Evolutionary conservation across 1,284 basidiomycete species (phyloP), one percentile per base, ranked within the genome.

Genomic region (Tranzscheliella williamsii): DNA sequence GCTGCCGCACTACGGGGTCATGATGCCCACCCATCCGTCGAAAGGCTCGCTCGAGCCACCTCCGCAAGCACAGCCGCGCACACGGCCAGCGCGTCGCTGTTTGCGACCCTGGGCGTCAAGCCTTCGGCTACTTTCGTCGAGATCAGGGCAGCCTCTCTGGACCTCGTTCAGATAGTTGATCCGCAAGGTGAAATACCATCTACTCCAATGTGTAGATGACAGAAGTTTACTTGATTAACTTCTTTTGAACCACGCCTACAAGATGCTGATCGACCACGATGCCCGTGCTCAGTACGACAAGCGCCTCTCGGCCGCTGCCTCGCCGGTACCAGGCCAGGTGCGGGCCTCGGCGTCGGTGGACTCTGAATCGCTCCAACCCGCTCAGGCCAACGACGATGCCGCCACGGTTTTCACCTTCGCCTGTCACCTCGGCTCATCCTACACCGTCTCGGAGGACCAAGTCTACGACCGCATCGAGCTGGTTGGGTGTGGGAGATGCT

Each of bases 171-270:
- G 53, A 54, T 20, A 27, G 12, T 39, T 53, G n/a, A 63, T 63
- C 16, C 53, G 60, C 2, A 36, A 29, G 15, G n/a, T n/a, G n/a
- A n/a, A n/a, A n/a, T n/a, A n/a, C n/a, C n/a, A n/a, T n/a, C n/a
- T n/a, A n/a, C n/a, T n/a, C n/a, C n/a, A n/a, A n/a, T n/a, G n/a
- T n/a, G n/a, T n/a, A n/a, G n/a, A n/a, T n/a, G n/a, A n/a, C n/a
- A n/a, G n/a, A n/a, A n/a, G n/a, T n/a, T n/a, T n/a, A n/a, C n/a
- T n/a, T n/a, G n/a, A n/a, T n/a, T n/a, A n/a, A n/a, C n/a, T n/a
- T n/a, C n/a, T n/a, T n/a, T 46, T 65, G 16, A 55, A 65, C 17
- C 48, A 52, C 17, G 62, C 62, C 1, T 60, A 65, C 42, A 42
- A 46, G 22, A 41, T 32, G 5, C 52, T 65, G n/a, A 44, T 41